These are phyloP conservation scores for Mycena sp. DNA, from an alignment of 1,284 basidiomycete species.

Conservation along the genomic window DNA sequence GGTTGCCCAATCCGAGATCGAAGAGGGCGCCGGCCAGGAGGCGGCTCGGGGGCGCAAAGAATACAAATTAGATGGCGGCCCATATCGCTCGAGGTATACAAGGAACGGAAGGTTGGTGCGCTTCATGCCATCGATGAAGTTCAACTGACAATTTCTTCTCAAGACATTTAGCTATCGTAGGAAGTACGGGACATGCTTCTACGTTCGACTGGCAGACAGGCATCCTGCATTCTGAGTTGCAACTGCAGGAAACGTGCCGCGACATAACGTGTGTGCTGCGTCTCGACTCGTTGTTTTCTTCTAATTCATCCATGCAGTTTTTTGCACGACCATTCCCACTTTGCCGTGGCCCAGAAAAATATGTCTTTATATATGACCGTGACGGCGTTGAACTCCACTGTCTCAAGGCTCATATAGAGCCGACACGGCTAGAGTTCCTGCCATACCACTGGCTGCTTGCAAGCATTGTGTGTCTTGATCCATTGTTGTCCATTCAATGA, in stretches of 20 bases:
- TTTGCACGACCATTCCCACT: constrained; percentile 92
- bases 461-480: constrained; percentile 68
- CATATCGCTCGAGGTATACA: constrained; percentile 86
- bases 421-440: constrained; percentile 90
- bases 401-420: constrained; percentile 88
- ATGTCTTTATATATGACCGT: constrained; percentile 96
- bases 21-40: constrained; percentile 73
- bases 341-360: constrained; percentile 98
- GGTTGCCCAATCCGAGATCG: constrained; percentile 85
- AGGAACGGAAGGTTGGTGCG: constrained; percentile 90
- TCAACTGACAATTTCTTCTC: no score
- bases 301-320: constrained; percentile 63
- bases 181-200: constrained; percentile 88
- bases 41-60: constrained; percentile 82
- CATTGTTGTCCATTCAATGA: not conserved
- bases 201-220: constrained; percentile 97
- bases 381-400: constrained; percentile 94
- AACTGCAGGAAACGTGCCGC: constrained; percentile 88
- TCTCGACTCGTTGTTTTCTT: not conserved
- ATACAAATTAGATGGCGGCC: constrained; percentile 88
- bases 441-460: constrained; percentile 97
- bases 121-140: no score
- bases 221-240: constrained; percentile 87
- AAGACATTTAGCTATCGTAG: constrained; percentile 88
- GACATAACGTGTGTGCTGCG: constrained; percentile 83